Evolutionary conservation across 2,329 filamentous ascomycete species (phyloP), one percentile per base, ranked within the genome.

Genomic region (Talaromyces amestolkiae): DNA sequence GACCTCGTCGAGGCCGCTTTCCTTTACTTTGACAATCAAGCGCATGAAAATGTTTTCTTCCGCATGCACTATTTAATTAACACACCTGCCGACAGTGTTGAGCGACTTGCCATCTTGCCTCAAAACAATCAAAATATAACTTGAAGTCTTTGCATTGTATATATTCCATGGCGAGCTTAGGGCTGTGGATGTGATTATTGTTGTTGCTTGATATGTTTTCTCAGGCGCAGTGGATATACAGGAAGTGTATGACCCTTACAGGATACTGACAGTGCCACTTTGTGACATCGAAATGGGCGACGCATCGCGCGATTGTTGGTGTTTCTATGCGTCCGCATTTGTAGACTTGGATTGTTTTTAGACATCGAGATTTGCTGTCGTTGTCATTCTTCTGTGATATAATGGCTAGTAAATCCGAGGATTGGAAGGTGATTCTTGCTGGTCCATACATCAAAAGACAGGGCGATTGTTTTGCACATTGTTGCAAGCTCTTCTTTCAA

Each of bases 61-160:
- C 64, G 27, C 64, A 65, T 5, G 51, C 24, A 11, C 37, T 39
- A 19, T 65, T 65, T 13, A 17, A n/a, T 33, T 61, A 65, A 9
- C 58, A 61, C 3, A 65, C 59, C 31, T 65, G 64, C 8, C 64
- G 64, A 53, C 64, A 65, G 39, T 65, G 41, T 6, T 56, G 27
- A 17, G 64, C 19, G 2, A 65, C 39, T 41, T 62, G 51, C 59
- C 58, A 65, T 51, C 62, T 62, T 24, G 31, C 51, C 11, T 43
- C 41, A 2, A 65, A 39, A 45, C 59, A 65, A 43, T 61, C 59
- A 22, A 61, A 56, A 33, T 62, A 65, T 19, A 24, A 31, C n/a
- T 53, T 62, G 59, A 43, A 65, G 22, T 24, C 33, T 47, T 47
- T 37, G 19, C 51, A 39, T n/a, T 58, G 11, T 7, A 62, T 39